Base-by-base conservation (phyloP, 495 filamentous ascomycete genomes). In the Penicillium cinerascens region DNA sequence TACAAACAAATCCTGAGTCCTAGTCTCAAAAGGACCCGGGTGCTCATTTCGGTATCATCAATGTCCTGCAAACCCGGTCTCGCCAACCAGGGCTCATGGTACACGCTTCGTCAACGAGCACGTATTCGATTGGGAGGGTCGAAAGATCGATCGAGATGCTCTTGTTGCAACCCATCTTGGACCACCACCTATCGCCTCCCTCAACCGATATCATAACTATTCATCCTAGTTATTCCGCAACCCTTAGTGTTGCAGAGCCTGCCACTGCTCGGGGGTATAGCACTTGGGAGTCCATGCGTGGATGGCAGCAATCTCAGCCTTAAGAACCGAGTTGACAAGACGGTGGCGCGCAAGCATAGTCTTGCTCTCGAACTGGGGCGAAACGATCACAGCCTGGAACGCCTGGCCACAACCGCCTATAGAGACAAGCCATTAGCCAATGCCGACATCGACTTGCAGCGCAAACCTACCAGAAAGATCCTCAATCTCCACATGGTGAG, bases 241-340 rank as follows among this genome's bases (percentile, higher is more conserved):
- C 6, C 26, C 39, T 53, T 66, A 68, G 61, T 73, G 73, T 64
- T 80, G 79, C 70, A 86, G 79, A 67, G 79, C 85, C 75, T 87
- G 83, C 85, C 88, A 97, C 75, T 98, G 90, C 68, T 92, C 92
- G 1, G 91, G 90, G 15, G 93, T 97, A 75, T 87, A 89, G 70
- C 95, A 97, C 72, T 92, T 96, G 21, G 93, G 89, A 51, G 89
- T 92, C 93, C 93, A 98, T n/a, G 93, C 93, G 77, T 98, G 93
- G 49, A 98, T 96, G 41, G 84, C 82, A 4, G 89, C 88, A 68
- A 98, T 93, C 76, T 98, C 93, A n/a, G 81, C 81, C 74, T 92
- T 93, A 63, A 98, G 71, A 6, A 83, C 85, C 2, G 81, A 79
- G 71, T 98, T 97, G 42, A 96, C 93, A 44, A 95, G 77, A 18